Percentiles rank a stretch among this genome's conserved stretches.
These are phyloP conservation scores for Russula abietina DNA, from an alignment of 768 basidiomycete genomes.

Conservation along the genomic window DNA sequence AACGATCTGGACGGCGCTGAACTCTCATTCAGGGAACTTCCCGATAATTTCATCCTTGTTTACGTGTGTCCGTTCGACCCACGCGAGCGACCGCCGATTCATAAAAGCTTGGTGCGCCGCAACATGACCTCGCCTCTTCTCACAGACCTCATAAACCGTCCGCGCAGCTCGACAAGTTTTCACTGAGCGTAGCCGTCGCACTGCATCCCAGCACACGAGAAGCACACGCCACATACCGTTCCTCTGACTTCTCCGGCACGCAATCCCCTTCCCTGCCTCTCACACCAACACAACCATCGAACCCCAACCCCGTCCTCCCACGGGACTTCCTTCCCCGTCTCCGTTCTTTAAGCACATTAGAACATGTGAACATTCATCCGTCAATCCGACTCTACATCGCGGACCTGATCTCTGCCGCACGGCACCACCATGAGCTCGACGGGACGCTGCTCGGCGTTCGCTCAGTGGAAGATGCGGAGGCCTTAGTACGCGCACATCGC, in stretches of 20 bases:
- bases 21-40: conserved; percentile 43
- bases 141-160: neutral
- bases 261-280: conserved; percentile 28
- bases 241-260: conserved; percentile 27
- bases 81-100: conserved; percentile 58
- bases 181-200: conserved; percentile 62
- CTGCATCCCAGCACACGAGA: conserved; percentile 32
- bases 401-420: conserved; percentile 67
- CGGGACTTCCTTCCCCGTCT: conserved; percentile 29
- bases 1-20: conserved; percentile 32
- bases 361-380: conserved; percentile 31
- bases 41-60: conserved; percentile 63
- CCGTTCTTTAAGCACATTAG: conserved; percentile 26
- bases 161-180: conserved; percentile 65
- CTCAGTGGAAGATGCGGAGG: conserved; percentile 57
- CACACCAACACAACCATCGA: conserved; percentile 5
- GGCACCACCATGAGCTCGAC: conserved; percentile 66
- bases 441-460: conserved; percentile 58
- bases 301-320: conserved; percentile 26
- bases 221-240: conserved; percentile 31
- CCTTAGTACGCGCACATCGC: conserved; percentile 59
- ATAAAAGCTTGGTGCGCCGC: conserved; percentile 54
- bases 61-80: conserved; percentile 65
- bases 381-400: conserved; percentile 57
- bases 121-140: neutral